These are phyloP conservation scores for Peziza echinospora DNA, from an alignment of 495 filamentous ascomycete genomes.

Conservation along the genomic window DNA sequence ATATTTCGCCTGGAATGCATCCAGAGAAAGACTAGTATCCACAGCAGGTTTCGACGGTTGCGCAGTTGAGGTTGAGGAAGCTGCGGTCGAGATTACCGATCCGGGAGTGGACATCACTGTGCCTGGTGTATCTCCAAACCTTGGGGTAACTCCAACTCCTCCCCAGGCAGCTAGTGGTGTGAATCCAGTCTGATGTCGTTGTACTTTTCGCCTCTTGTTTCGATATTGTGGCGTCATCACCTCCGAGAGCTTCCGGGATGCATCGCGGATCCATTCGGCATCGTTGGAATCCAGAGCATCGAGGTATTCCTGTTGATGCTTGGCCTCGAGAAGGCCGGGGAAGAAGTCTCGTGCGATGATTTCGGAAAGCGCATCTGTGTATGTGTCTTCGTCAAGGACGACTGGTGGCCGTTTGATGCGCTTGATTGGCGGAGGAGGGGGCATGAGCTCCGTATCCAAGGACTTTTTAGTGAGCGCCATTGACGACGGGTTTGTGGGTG, in stretches of 20 bases:
- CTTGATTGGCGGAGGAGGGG: conserved; percentile 69
- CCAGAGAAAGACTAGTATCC: conserved; percentile 62
- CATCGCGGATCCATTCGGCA: conserved; percentile 63
- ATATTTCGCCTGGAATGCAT: conserved; percentile 74
- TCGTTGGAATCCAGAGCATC: conserved; percentile 74
- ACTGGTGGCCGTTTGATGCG: conserved; percentile 80
- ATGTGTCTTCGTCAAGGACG: conserved; percentile 83
- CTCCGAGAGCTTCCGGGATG: conserved; percentile 46
- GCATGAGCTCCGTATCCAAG: conserved; percentile 57
- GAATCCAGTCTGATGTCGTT: conserved; percentile 1
- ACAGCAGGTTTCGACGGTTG: conserved; percentile 27
- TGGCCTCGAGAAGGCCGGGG: conserved; percentile 65
- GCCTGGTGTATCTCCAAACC: too few relatives aligned
- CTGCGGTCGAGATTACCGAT: not conserved
- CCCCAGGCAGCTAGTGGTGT: conserved; percentile 13
- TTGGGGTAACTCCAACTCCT: conserved; percentile 21
- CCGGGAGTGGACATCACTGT: not conserved
- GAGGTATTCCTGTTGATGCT: conserved; percentile 77
- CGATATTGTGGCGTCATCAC: conserved; percentile 47
- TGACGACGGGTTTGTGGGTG: too few relatives aligned
- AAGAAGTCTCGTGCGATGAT: conserved; percentile 97
- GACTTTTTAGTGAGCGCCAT: conserved; percentile 42
- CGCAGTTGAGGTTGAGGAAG: not conserved
- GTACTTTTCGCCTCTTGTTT: conserved; percentile 27
- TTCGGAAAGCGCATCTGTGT: conserved; percentile 72